Evolutionary conservation across 306 rosid species (phyloP).

Genomic region (Carpinus fangiana): DNA sequence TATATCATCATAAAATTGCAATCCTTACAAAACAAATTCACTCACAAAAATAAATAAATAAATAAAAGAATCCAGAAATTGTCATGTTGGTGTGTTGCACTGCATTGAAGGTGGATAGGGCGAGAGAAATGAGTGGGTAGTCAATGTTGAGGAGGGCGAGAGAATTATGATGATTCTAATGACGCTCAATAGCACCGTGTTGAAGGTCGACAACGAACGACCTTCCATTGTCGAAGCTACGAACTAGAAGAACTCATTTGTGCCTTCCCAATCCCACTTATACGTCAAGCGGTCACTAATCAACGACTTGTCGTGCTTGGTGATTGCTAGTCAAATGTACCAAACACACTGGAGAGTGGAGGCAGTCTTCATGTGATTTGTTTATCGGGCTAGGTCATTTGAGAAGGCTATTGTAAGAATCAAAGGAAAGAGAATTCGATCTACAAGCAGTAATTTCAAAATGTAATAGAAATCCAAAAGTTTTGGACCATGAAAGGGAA

Average conservation of each 20-base stretch:
- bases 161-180: too few relatives aligned
- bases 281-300: conserved; percentile 79
- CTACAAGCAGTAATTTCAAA: conserved; percentile 74
- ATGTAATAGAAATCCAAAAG: conserved; percentile 44
- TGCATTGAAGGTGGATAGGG: too few relatives aligned
- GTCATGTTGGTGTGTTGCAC: too few relatives aligned
- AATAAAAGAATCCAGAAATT: too few relatives aligned
- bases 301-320: conserved; percentile 70
- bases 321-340: conserved; percentile 52
- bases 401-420: conserved; percentile 71
- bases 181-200: too few relatives aligned
- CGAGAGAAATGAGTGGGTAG: too few relatives aligned
- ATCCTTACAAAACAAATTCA: too few relatives aligned
- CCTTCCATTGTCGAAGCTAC: neutral
- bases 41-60: too few relatives aligned
- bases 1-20: too few relatives aligned
- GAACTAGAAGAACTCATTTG: conserved; percentile 49
- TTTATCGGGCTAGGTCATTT: conserved; percentile 85
- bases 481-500: conserved; percentile 44
- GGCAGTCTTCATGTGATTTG: conserved; percentile 89
- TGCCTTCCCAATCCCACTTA: conserved; percentile 45
- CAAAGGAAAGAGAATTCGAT: conserved; percentile 53
- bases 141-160: too few relatives aligned
- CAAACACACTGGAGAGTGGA: conserved; percentile 54
- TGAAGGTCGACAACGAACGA: too few relatives aligned